Conservation (phyloP, 441 rosid genomes). For the Adansonia rubrostipa region DNA sequence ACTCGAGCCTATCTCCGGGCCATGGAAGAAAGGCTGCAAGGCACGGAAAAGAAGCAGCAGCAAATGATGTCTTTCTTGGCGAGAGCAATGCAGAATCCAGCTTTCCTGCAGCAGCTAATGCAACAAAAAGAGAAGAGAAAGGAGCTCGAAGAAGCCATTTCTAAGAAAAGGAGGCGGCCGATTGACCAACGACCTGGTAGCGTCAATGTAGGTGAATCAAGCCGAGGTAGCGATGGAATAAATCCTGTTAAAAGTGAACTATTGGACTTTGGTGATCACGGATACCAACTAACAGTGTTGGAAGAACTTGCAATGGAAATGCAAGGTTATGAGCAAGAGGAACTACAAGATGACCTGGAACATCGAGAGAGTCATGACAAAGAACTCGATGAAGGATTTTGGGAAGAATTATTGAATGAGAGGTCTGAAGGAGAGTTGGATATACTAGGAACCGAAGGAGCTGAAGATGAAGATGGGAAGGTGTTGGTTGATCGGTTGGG, state of each 20-base stretch:
- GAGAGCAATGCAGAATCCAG: conserved; percentile 65
- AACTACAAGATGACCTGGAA: conserved; percentile 34
- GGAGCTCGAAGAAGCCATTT: conserved; percentile 61
- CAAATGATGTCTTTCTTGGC: conserved; percentile 90
- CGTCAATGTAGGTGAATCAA: conserved; percentile 22
- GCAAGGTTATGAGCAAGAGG: conserved; percentile 63
- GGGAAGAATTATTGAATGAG: conserved; percentile 79
- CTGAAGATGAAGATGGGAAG: conserved; percentile 43
- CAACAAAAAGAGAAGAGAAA: conserved; percentile 58
- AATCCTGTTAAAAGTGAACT: conserved; percentile 52
- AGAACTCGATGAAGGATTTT: conserved; percentile 78
- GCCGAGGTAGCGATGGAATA: conserved; percentile 15
- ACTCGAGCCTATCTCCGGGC: conserved; percentile 59
- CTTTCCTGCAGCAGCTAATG: conserved; percentile 57
- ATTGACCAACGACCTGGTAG: conserved; percentile 38
- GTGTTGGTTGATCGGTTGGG: conserved; percentile 54
- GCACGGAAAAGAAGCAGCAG: conserved; percentile 74
- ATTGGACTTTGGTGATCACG: conserved; percentile 42
- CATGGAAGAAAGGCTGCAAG: conserved; percentile 68
- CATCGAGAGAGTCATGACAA: conserved; percentile 39
- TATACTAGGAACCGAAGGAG: conserved; percentile 32
- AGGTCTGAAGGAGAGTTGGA: conserved; percentile 45
- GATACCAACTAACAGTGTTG: conserved; percentile 57
- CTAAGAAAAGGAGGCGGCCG: conserved; percentile 56
- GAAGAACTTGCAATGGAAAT: conserved; percentile 84